phyloP scores from a whole-genome alignment of 2,329 filamentous ascomycete genomes.

The Zasmidium cellare region DNA sequence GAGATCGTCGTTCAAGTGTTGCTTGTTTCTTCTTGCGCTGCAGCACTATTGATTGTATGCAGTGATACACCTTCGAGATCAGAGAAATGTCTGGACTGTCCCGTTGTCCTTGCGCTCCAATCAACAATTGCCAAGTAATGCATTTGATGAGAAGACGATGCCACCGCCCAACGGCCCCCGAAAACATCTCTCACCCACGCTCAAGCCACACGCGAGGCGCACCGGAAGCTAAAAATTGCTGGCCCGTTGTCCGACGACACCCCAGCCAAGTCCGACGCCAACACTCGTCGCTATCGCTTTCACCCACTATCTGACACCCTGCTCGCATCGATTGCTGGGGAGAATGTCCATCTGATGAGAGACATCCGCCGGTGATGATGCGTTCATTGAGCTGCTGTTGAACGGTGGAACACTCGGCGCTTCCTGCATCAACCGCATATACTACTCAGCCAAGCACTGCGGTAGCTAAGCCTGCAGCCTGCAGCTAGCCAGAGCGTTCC shows the following conservation, averaged over 20 bases:
- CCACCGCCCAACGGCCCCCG: background rate
- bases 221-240: background rate
- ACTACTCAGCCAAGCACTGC: background rate
- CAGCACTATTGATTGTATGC: background rate
- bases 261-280: background rate
- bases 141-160: background rate
- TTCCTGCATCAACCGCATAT: background rate
- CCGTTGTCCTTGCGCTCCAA: background rate
- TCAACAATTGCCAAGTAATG: background rate
- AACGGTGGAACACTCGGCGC: background rate
- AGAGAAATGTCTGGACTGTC: background rate
- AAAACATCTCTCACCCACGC: background rate
- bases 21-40: background rate
- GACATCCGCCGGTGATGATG: too few species aligned
- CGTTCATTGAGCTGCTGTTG: conserved; percentile 1
- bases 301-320: background rate
- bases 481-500: background rate
- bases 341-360: too few species aligned
- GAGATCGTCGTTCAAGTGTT: background rate
- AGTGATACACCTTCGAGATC: background rate
- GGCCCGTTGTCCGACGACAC: background rate
- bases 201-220: background rate
- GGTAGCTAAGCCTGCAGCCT: background rate
- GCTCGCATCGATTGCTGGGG: too few species aligned
- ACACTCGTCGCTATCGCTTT: background rate